Evolutionary conservation across 2,329 filamentous ascomycete genomes (phyloP).

Genomic region (Tricladium varicosporioides): DNA sequence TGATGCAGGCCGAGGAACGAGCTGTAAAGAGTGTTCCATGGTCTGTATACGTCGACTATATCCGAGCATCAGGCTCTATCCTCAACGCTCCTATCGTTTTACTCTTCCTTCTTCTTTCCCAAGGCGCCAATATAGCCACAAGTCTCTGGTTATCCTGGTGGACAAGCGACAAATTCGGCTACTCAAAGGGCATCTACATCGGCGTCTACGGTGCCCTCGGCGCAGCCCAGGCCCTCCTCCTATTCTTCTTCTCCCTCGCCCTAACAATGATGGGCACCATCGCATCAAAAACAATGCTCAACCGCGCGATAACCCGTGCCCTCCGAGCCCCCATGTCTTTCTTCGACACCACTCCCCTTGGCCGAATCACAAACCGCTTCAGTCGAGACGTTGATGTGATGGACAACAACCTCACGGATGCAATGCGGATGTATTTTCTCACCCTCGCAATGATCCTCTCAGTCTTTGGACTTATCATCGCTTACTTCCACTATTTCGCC

Average conservation of each 20-base stretch:
- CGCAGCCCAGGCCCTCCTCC: slow-evolving; percentile 65
- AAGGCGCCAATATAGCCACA: slow-evolving; percentile 82
- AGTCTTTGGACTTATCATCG: slow-evolving; percentile 86
- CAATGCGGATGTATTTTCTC: slow-evolving; percentile 89
- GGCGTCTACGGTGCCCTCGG: slow-evolving; percentile 71
- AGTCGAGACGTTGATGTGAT: slow-evolving; percentile 94
- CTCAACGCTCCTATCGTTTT: slow-evolving; percentile 56
- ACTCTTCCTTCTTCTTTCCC: slow-evolving; percentile 55
- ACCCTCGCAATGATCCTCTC: slow-evolving; percentile 79
- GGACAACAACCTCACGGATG: slow-evolving; percentile 88
- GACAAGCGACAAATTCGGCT: slow-evolving; percentile 75
- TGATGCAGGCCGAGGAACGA: slow-evolving; percentile 73
- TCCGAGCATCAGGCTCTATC: slow-evolving; percentile 58
- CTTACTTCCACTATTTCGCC: slow-evolving; percentile 82
- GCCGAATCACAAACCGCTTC: slow-evolving; percentile 94
- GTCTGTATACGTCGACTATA: slow-evolving; percentile 63
- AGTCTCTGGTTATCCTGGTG: slow-evolving; percentile 93
- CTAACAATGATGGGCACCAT: slow-evolving; percentile 79
- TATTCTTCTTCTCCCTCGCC: slow-evolving; percentile 77
- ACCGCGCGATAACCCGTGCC: slow-evolving; percentile 74
- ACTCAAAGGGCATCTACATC: slow-evolving; percentile 69
- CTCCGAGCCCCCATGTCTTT: slow-evolving; percentile 79
- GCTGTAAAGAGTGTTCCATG: slow-evolving; percentile 62
- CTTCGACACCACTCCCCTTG: slow-evolving; percentile 94
- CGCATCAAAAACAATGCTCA: slow-evolving; percentile 78